These are phyloP conservation scores for Corymbia maculata DNA, from an alignment of 345 rosid species.

Conservation along the genomic window DNA sequence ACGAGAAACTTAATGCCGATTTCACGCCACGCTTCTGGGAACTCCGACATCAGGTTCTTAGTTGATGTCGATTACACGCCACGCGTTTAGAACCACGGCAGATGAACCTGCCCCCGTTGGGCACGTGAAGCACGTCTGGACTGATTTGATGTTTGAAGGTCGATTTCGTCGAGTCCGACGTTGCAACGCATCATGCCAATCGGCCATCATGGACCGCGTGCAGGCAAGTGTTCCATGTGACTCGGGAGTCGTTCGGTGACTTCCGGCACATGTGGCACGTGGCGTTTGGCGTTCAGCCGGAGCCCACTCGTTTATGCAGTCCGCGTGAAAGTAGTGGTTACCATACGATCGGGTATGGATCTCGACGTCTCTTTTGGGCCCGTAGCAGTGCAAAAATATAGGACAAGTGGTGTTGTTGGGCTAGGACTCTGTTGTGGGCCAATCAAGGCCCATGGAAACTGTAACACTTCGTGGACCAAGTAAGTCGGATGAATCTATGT, in stretches of 20 bases:
- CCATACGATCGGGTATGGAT: background rate
- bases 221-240: background rate
- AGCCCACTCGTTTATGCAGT: constrained; percentile 4
- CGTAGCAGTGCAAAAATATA: background rate
- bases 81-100: background rate
- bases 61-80: background rate
- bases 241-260: background rate
- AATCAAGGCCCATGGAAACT: background rate
- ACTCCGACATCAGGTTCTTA: background rate
- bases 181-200: background rate
- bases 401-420: background rate
- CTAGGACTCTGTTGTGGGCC: background rate
- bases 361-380: background rate
- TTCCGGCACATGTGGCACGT: constrained; percentile 1
- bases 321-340: background rate
- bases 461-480: background rate
- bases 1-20: background rate
- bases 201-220: background rate
- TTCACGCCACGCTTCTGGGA: background rate
- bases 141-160: background rate
- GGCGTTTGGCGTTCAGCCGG: background rate
- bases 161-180: background rate
- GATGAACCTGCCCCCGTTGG: background rate
- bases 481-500: background rate
- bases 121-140: background rate